Conservation (phyloP, 805 yeast species). For the Limtongia smithiae region DNA sequence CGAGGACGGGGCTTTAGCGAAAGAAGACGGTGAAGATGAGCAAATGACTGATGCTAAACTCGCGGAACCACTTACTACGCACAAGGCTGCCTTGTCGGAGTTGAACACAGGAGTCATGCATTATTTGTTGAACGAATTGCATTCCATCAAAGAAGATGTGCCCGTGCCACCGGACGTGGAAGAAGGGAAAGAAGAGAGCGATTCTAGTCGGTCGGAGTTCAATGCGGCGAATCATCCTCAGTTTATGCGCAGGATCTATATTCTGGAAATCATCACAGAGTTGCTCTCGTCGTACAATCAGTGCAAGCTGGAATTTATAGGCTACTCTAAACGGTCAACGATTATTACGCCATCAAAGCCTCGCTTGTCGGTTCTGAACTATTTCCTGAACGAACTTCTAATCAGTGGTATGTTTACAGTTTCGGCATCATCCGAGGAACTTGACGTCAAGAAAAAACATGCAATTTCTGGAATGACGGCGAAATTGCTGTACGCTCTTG, state of each 20-base stretch:
- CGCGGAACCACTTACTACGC: constrained; percentile 31
- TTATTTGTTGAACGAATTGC: constrained; percentile 59
- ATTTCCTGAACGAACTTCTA: constrained; percentile 69
- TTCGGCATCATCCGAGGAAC: constrained; percentile 35
- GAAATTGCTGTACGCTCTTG: constrained; percentile 57
- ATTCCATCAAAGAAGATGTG: constrained; percentile 43
- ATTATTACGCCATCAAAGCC: constrained; percentile 47
- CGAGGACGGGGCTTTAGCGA: constrained; percentile 3
- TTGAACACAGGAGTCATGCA: constrained; percentile 58
- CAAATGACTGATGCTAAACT: constrained; percentile 34
- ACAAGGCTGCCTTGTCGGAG: constrained; percentile 20
- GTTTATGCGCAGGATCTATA: constrained; percentile 63
- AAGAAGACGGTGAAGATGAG: constrained; percentile 23
- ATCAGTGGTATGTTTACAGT: constrained; percentile 46
- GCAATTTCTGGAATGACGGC: constrained; percentile 61
- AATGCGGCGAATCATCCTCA: constrained; percentile 44
- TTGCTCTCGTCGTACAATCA: constrained; percentile 72
- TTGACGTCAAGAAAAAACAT: constrained; percentile 41
- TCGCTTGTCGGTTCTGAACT: constrained; percentile 70
- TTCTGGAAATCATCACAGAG: constrained; percentile 67
- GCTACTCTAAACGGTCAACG: constrained; percentile 52
- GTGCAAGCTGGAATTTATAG: constrained; percentile 75
- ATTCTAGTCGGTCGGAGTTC: constrained; percentile 22
- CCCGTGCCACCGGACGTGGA: neutral
- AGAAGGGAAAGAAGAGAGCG: constrained; percentile 7